Percentiles rank a stretch among this genome's conserved stretches.
phyloP scores from a whole-genome alignment of 1,284 basidiomycete species.

The Tylopilus orsonianus region DNA sequence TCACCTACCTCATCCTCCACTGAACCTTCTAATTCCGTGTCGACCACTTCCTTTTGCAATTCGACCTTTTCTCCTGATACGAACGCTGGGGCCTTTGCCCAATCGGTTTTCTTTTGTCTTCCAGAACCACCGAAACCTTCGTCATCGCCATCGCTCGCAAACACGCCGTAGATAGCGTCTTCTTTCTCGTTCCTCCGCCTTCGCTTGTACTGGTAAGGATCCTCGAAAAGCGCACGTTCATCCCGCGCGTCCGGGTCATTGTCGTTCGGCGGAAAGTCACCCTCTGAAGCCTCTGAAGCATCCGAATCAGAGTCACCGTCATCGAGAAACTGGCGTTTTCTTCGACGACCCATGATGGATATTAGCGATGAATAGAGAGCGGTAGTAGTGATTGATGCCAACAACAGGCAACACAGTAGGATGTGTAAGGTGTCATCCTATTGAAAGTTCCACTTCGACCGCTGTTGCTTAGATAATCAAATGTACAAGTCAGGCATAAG shows the following conservation, averaged over 20 bases:
- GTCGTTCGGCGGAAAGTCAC: conserved; percentile 45
- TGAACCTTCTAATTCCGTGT: conserved; percentile 41
- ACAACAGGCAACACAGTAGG: conserved; percentile 2
- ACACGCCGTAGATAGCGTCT: conserved; percentile 81
- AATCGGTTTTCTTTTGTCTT: conserved; percentile 48
- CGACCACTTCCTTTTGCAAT: conserved; percentile 43
- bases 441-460: background rate
- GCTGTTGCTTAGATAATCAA: conserved; percentile 23
- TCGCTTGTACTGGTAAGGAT: conserved; percentile 74
- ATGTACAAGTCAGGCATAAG: no score
- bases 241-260: conserved; percentile 73
- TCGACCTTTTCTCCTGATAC: conserved; percentile 58
- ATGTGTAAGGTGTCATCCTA: no score
- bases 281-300: conserved; percentile 58
- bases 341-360: conserved; percentile 65
- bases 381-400: conserved; percentile 5
- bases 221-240: conserved; percentile 77
- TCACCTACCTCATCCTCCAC: conserved; percentile 37
- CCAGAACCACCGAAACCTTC: conserved; percentile 39
- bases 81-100: conserved; percentile 81
- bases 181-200: conserved; percentile 69
- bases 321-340: conserved; percentile 78
- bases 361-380: background rate
- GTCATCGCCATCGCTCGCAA: conserved; percentile 75
- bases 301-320: conserved; percentile 69